Percentiles rank a stretch among this genome's conserved stretches.
These are phyloP conservation scores for Solanum hybrid DNA, from an alignment of 305 asterid genomes.

Conservation along the genomic window DNA sequence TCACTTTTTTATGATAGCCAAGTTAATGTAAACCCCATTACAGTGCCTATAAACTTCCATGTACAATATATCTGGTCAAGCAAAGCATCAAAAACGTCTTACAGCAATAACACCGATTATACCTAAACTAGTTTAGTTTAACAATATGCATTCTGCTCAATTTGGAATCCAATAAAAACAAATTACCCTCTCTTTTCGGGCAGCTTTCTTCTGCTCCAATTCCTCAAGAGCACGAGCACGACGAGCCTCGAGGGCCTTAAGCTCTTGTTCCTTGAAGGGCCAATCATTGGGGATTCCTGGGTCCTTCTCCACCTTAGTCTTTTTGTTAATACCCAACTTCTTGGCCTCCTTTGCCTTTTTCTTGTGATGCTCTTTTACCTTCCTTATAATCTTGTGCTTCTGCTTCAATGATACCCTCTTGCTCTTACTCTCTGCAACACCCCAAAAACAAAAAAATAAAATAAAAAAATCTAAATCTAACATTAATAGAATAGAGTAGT, in stretches of 20 bases:
- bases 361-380: slow-evolving; percentile 88
- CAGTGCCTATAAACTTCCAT: not conserved
- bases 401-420: slow-evolving; percentile 74
- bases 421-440: slow-evolving; percentile 80
- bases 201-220: slow-evolving; percentile 76
- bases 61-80: not conserved
- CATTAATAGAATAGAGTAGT: not conserved
- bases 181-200: slow-evolving; percentile 79
- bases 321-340: slow-evolving; percentile 48
- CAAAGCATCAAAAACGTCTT: not conserved
- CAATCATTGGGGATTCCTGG: slow-evolving; percentile 90
- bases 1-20: not conserved
- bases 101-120: not conserved
- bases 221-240: slow-evolving; percentile 69
- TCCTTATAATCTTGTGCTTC: slow-evolving; percentile 71
- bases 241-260: slow-evolving; percentile 76
- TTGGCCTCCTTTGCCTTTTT: slow-evolving; percentile 69
- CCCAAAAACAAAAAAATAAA: not conserved
- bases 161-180: not conserved
- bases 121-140: not conserved
- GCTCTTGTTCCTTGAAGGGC: slow-evolving; percentile 96
- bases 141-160: not conserved
- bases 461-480: not conserved
- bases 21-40: not conserved
- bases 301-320: slow-evolving; percentile 70